Conservation (phyloP, 768 basidiomycete species). For the Mycena epipterygia region DNA sequence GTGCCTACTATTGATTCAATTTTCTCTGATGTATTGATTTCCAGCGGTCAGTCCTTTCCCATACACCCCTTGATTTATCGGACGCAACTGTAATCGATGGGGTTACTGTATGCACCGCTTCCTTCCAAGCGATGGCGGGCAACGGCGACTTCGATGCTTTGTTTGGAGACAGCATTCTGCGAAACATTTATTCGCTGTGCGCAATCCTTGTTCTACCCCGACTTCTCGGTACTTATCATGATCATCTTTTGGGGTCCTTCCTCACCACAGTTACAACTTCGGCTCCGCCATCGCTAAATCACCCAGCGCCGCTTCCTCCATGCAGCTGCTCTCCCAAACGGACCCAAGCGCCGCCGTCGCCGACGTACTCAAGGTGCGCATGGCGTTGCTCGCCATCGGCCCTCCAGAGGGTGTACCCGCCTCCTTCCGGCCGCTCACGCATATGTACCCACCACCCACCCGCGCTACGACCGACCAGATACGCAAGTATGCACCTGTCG, state of each 20-base stretch:
- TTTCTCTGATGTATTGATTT: background rate
- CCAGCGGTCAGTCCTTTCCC: background rate
- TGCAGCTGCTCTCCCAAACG: background rate
- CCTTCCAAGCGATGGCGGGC: background rate
- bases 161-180: background rate
- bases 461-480: background rate
- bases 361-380: constrained; percentile 1
- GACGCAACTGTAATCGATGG: background rate
- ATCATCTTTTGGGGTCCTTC: background rate
- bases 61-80: constrained; percentile 8
- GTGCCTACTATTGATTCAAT: background rate
- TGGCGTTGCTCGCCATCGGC: background rate
- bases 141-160: background rate
- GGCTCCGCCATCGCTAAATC: constrained; percentile 5
- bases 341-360: background rate
- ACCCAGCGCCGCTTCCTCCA: background rate
- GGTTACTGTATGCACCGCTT: background rate
- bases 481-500: constrained; percentile 24
- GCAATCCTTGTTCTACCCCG: background rate
- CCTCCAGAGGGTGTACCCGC: background rate
- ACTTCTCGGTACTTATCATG: too few relatives aligned
- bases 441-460: background rate
- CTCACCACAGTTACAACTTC: background rate
- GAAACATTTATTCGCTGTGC: constrained; percentile 3
- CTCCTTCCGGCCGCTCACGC: background rate